A percentile compares a stretch with the other conserved stretches of the same genome.
Conservation (phyloP, 192 early-diverging fungal species). For the Backusella australiensis region DNA sequence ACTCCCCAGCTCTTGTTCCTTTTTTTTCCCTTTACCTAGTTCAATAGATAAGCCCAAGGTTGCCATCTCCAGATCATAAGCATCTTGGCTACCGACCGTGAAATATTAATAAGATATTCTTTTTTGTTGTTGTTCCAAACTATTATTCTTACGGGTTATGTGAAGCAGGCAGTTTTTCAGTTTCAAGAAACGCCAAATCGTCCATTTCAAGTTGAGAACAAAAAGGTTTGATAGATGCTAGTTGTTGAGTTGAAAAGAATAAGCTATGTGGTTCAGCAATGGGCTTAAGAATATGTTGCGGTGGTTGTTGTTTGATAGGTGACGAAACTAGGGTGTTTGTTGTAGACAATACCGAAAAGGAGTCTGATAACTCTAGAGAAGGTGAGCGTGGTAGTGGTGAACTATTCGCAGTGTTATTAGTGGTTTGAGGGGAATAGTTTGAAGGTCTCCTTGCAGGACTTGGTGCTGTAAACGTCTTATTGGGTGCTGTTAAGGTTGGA, state of each 20-base stretch:
- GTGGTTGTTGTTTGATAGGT: background rate
- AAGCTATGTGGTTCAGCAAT: conserved; percentile 9
- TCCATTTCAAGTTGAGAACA: conserved; percentile 8
- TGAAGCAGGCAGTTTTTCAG: conserved; percentile 22
- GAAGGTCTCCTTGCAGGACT: conserved; percentile 7
- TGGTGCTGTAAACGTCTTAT: conserved; percentile 14
- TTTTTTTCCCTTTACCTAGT: conserved; percentile 45
- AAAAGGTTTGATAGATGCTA: conserved; percentile 14
- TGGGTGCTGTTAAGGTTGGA: conserved; percentile 7
- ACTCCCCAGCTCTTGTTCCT: background rate
- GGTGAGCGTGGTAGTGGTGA: conserved; percentile 3
- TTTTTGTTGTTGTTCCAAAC: background rate
- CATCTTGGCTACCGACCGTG: conserved; percentile 55
- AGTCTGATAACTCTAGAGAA: conserved; percentile 18
- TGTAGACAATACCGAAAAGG: conserved; percentile 10
- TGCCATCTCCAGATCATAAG: conserved; percentile 69
- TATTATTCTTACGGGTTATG: conserved; percentile 27
- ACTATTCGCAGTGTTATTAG: background rate
- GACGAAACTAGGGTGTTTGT: background rate
- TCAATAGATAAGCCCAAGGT: conserved; percentile 60
- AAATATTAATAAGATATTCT: background rate
- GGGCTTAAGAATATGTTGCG: background rate
- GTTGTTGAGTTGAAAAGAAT: conserved; percentile 16
- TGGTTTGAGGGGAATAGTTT: background rate
- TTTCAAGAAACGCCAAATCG: conserved; percentile 2